phyloP scores from a whole-genome alignment of 495 filamentous ascomycete genomes.

The Cercophora scortea region DNA sequence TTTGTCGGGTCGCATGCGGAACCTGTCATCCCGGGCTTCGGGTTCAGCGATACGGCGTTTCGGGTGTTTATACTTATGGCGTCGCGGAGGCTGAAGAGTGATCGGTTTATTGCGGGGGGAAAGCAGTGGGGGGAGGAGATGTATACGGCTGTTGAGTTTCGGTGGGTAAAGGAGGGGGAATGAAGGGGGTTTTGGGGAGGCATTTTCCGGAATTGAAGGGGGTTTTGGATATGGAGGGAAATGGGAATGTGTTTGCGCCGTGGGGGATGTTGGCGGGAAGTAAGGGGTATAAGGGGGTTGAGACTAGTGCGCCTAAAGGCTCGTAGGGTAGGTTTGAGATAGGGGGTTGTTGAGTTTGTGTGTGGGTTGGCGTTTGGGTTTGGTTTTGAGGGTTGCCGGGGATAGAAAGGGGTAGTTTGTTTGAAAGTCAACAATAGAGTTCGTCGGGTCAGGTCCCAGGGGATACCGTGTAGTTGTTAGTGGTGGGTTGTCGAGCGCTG shows the following conservation, averaged over 20 bases:
- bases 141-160: conserved; percentile 32
- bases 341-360: too few relatives aligned
- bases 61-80: conserved; percentile 34
- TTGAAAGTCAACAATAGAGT: too few relatives aligned
- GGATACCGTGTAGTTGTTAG: too few relatives aligned
- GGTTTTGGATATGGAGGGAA: conserved; percentile 14
- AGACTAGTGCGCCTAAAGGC: conserved; percentile 10
- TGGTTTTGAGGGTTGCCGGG: too few relatives aligned
- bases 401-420: too few relatives aligned
- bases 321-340: too few relatives aligned
- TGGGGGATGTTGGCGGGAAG: conserved; percentile 22
- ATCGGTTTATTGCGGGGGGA: conserved; percentile 32
- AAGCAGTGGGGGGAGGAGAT: conserved; percentile 22
- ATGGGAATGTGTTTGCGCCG: conserved; percentile 30
- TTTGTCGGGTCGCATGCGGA: conserved; percentile 31
- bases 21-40: conserved; percentile 33
- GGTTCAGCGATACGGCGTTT: conserved; percentile 36
- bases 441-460: too few relatives aligned
- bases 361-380: too few relatives aligned
- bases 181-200: conserved; percentile 24
- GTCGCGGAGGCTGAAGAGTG: conserved; percentile 28
- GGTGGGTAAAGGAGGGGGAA: conserved; percentile 31
- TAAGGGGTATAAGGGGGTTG: conserved; percentile 20
- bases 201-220: conserved; percentile 29
- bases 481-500: too few relatives aligned